These are phyloP conservation scores for Boletus rubroflammeus DNA, from an alignment of 768 basidiomycete genomes.

Conservation along the genomic window DNA sequence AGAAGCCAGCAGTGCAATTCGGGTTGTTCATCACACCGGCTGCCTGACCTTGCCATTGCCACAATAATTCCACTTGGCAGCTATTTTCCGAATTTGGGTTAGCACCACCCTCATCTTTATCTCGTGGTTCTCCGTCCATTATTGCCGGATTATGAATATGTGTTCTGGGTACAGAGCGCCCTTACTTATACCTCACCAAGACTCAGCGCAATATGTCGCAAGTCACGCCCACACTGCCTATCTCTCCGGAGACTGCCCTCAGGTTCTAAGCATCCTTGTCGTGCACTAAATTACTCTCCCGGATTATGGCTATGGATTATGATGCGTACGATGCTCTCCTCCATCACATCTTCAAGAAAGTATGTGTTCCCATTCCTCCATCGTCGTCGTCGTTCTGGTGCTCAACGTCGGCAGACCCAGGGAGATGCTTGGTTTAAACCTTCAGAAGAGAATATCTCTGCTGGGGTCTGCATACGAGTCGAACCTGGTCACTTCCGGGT, in stretches of 20 bases:
- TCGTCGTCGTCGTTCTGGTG: neutral
- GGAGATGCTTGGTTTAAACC: constrained; percentile 86
- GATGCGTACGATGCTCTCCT: constrained; percentile 77
- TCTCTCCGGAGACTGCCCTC: neutral
- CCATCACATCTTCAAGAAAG: constrained; percentile 76
- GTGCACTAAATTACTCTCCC: neutral
- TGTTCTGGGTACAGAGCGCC: neutral
- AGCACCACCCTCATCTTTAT: neutral
- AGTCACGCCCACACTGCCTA: neutral
- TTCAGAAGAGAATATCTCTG: constrained; percentile 75
- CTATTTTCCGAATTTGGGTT: constrained; percentile 9
- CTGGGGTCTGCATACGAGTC: constrained; percentile 73
- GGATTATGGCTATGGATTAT: constrained; percentile 43
- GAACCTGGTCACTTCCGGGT: constrained; percentile 68
- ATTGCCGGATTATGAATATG: constrained; percentile 3
- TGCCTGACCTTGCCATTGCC: neutral
- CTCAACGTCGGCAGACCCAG: constrained; percentile 52
- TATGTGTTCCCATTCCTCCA: constrained; percentile 29
- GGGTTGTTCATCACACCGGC: constrained; percentile 1
- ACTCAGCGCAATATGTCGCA: neutral
- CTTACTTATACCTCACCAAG: constrained; percentile 23
- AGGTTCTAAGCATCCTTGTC: neutral
- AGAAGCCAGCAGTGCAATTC: constrained; percentile 11
- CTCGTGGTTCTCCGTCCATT: neutral
- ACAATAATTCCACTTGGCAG: neutral